These are phyloP conservation scores for Syncephalastrum sp. DNA, from an alignment of 371 early-diverging fungal genomes.

Conservation along the genomic window DNA sequence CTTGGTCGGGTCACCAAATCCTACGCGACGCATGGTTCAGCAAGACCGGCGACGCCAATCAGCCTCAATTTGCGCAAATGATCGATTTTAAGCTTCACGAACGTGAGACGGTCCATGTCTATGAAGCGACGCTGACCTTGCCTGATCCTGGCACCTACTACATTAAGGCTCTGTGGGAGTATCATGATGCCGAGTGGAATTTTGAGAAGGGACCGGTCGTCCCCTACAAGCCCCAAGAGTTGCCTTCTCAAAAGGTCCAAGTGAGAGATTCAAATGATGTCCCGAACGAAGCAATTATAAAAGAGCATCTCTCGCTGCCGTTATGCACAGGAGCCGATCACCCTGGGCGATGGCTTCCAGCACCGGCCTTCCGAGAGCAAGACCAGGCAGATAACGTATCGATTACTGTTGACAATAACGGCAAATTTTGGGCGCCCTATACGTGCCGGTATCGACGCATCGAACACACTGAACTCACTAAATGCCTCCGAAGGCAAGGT, in stretches of 20 bases:
- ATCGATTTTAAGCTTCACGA: conserved; percentile 24
- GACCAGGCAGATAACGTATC: conserved; percentile 5
- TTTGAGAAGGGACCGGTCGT: conserved; percentile 42
- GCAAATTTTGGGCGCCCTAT: conserved; percentile 53
- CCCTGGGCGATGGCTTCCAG: conserved; percentile 49
- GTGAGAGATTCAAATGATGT: neutral
- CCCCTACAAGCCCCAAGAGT: conserved; percentile 30
- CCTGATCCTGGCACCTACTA: conserved; percentile 35
- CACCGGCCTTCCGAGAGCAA: conserved; percentile 10
- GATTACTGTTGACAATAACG: conserved; percentile 18
- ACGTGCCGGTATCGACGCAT: conserved; percentile 41
- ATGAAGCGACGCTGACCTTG: conserved; percentile 41
- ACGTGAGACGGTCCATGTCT: conserved; percentile 37
- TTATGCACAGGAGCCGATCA: conserved; percentile 38
- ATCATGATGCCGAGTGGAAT: conserved; percentile 47
- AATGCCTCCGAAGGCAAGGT: conserved; percentile 34
- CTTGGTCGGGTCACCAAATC: conserved; percentile 27
- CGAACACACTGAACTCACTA: conserved; percentile 36
- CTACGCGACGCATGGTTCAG: conserved; percentile 20
- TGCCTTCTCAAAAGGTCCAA: conserved; percentile 1
- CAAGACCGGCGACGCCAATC: conserved; percentile 8
- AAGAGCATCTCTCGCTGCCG: conserved; percentile 39
- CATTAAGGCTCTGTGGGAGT: conserved; percentile 39
- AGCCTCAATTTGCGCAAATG: conserved; percentile 26
- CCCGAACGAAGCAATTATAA: conserved; percentile 4